Conservation (phyloP, 768 basidiomycete species). For the Sarcodon sp. region DNA sequence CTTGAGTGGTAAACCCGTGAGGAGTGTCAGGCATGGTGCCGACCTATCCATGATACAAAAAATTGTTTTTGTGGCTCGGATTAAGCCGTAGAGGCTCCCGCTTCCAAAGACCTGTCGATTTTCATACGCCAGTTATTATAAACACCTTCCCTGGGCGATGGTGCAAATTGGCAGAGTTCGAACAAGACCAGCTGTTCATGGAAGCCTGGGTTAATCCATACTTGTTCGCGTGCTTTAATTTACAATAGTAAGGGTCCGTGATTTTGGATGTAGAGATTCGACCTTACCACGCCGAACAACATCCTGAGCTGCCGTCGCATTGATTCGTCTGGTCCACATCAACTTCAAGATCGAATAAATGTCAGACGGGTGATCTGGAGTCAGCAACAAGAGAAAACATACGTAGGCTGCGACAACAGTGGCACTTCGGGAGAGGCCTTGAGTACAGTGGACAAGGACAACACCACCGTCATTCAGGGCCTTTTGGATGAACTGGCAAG, state of each 20-base stretch:
- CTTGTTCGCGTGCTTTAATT: conserved; percentile 52
- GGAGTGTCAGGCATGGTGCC: no score
- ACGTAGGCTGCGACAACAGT: conserved; percentile 75
- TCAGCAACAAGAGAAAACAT: conserved; percentile 15
- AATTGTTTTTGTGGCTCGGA: no score
- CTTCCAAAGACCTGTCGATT: conserved; percentile 19
- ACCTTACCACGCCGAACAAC: conserved; percentile 44
- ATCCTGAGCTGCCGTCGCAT: conserved; percentile 44
- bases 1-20: no score
- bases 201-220: conserved; percentile 72
- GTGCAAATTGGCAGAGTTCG: conserved; percentile 58
- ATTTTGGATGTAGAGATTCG: conserved; percentile 1
- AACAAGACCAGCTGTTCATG: conserved; percentile 69
- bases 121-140: conserved; percentile 53
- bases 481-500: conserved; percentile 11
- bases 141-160: conserved; percentile 44
- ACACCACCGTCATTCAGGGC: conserved; percentile 9
- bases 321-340: conserved; percentile 51
- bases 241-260: neutral
- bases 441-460: conserved; percentile 47
- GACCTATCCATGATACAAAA: no score
- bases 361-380: neutral
- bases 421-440: conserved; percentile 61
- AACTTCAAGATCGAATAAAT: conserved; percentile 23
- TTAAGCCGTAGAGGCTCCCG: no score